Base-by-base conservation (phyloP, 495 filamentous ascomycete species). In the Clohesyomyces aquaticus region DNA sequence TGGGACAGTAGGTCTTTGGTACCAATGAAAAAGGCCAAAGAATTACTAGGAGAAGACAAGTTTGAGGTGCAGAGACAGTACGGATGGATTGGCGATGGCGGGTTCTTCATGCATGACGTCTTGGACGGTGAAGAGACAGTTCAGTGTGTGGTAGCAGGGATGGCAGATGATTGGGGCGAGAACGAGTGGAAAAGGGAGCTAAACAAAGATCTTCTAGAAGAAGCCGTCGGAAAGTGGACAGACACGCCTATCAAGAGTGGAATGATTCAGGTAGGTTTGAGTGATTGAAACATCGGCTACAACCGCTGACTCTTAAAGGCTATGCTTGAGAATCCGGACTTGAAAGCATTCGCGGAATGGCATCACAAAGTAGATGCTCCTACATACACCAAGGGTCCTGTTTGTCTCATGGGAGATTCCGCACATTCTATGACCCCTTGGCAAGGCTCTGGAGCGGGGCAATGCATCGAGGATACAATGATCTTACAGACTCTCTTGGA, bases 381-480 rank as follows among this genome's bases (percentile, higher is more conserved):
- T 22, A 55, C 49, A 16, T 62, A 62, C 32, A 21, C 50, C 2
- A 54, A 55, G 16, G 59, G 59, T 14, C 32, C 11, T 21, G 38
- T 35, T 3, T 55, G 49, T 29, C 47, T 73, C 32, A 51, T 72
- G n/a, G 72, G n/a, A 10, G 68, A 73, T 43, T 68, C 72, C 0
- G 72, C 61, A 4, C 71, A 74, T 54, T 63, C 59, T 3, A 70
- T 60, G 23, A 66, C 65, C 1, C 70, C 70, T 11, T 66, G 60
- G 46, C 70, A 72, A 43, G 68, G 68, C 14, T 49, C 61, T 3
- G 69, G 73, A 1, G 66, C 72, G 22, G 70, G 61, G 2, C 65
- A 67, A 48, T 67, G 65, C 3, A 65, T 74, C 41, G 73, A 75
- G 61, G n/a, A n/a, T n/a, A n/a, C n/a, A n/a, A n/a, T n/a, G n/a